These are phyloP conservation scores for Abrus precatorius DNA, from an alignment of 306 rosid genomes.

Conservation along the genomic window DNA sequence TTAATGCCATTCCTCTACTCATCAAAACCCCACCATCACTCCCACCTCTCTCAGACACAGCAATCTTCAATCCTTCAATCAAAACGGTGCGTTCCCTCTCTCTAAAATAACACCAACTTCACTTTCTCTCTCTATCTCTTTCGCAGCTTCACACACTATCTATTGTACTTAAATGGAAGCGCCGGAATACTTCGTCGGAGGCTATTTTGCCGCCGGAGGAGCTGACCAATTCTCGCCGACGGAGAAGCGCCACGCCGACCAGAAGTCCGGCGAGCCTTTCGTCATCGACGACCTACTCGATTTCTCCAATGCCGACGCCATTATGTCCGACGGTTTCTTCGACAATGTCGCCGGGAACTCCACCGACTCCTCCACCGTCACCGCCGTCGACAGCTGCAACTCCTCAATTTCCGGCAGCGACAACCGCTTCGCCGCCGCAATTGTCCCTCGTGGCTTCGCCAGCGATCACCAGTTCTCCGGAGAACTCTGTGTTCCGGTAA, in stretches of 20 bases:
- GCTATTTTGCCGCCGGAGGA: slow-evolving; percentile 63
- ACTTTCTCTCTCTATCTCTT: slow-evolving; percentile 18
- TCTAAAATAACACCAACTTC: slow-evolving; percentile 24
- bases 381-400: slow-evolving; percentile 81
- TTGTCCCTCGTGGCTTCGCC: slow-evolving; percentile 62
- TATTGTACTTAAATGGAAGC: slow-evolving; percentile 62
- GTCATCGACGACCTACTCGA: slow-evolving; percentile 87
- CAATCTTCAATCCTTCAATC: not conserved
- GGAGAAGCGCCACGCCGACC: slow-evolving; percentile 59
- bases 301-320: slow-evolving; percentile 81
- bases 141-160: slow-evolving; percentile 8
- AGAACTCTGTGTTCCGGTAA: slow-evolving; percentile 89
- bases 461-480: slow-evolving; percentile 75
- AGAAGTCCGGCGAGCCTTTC: slow-evolving; percentile 70
- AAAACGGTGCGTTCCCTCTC: slow-evolving; percentile 44
- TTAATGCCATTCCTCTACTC: slow-evolving; percentile 63
- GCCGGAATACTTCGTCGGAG: slow-evolving; percentile 71
- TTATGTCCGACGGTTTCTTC: slow-evolving; percentile 71
- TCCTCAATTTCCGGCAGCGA: slow-evolving; percentile 72
- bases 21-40: slow-evolving; percentile 81
- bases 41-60: slow-evolving; percentile 49
- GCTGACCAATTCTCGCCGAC: slow-evolving; percentile 52
- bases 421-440: slow-evolving; percentile 59
- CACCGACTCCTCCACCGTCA: slow-evolving; percentile 70
- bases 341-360: slow-evolving; percentile 77